These are phyloP conservation scores for Fraxinus platypoda DNA, from an alignment of 305 asterid genomes.

Conservation along the genomic window DNA sequence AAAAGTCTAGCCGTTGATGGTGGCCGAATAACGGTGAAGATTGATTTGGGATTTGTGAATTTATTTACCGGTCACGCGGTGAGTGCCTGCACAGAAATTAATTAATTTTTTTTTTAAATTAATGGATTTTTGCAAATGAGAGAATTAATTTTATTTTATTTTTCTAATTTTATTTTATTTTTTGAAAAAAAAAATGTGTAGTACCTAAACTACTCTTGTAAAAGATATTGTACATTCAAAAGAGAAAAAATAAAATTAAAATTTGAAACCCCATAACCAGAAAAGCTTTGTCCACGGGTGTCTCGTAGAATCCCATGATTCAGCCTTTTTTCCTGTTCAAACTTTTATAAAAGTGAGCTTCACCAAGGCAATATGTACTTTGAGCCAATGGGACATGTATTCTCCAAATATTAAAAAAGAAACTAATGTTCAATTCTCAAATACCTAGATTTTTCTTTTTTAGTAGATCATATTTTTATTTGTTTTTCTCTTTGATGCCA, in stretches of 20 bases:
- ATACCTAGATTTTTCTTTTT: background rate
- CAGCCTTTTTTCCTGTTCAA: background rate
- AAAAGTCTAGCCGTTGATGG: conserved; percentile 21
- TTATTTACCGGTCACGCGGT: conserved; percentile 19
- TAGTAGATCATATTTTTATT: background rate
- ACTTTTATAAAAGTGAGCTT: background rate
- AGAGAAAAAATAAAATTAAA: background rate
- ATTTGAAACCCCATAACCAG: background rate
- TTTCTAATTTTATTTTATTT: too few relatives aligned
- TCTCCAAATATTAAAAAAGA: background rate
- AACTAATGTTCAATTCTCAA: background rate
- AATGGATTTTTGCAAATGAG: background rate
- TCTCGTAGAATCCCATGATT: background rate
- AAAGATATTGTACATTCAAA: background rate
- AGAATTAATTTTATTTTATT: background rate
- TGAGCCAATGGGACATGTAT: background rate
- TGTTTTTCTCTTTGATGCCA: background rate
- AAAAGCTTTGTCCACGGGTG: background rate
- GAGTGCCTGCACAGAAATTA: background rate
- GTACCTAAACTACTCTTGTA: background rate
- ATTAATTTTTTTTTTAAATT: background rate
- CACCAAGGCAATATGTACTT: background rate
- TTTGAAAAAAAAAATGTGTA: background rate
- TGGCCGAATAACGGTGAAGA: conserved; percentile 8
- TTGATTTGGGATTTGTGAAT: background rate